Evolutionary conservation across 192 early-diverging fungal genomes (phyloP), one percentile per base, ranked within the genome.

Genomic region (Coemansia sp.): DNA sequence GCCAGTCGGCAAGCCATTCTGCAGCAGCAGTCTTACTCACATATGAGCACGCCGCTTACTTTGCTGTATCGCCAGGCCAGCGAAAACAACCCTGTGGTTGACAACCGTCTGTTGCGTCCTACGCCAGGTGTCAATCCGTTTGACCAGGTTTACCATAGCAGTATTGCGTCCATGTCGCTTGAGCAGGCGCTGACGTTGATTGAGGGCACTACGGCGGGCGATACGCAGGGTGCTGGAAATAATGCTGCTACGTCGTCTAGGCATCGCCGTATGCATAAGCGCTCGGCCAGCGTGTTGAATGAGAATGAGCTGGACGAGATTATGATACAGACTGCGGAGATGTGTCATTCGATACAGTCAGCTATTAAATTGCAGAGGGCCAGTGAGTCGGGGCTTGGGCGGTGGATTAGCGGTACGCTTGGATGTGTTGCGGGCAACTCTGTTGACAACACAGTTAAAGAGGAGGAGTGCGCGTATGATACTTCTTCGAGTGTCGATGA

Each of bases 331-430:
- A 77, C 80, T 2, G 80, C 68, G 5, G 80, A 83, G 57, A 66
- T 71, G 63, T 83, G 80, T 33, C 75, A 83, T 47, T 77, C 80
- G n/a, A 62, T 83, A 5, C 80, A 83, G 64, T 67, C 67, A 0
- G 80, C 80, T 0, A 83, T 77, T 23, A 70, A 58, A 30, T 35
- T 74, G 28, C 80, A 83, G 70, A 50, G 64, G 1, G 46, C 49
- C 3, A 67, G 68, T 19, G 72, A 74, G 21, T 83, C 80, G 8
- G 80, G 80, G 17, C 61, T 83, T 13, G 61, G 63, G 6, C 10
- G 28, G 11, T 83, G 80, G 80, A 67, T 83, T 19, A 35, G 46
- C 1, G 64, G 62, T 8, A 71, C 66, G 44, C 63, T 78, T 49
- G 67, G 63, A n/a, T 55, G 52, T 23, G 13, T 65, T 17, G 30